phyloP scores from a whole-genome alignment of 345 rosid species.

The Heritiera littoralis region DNA sequence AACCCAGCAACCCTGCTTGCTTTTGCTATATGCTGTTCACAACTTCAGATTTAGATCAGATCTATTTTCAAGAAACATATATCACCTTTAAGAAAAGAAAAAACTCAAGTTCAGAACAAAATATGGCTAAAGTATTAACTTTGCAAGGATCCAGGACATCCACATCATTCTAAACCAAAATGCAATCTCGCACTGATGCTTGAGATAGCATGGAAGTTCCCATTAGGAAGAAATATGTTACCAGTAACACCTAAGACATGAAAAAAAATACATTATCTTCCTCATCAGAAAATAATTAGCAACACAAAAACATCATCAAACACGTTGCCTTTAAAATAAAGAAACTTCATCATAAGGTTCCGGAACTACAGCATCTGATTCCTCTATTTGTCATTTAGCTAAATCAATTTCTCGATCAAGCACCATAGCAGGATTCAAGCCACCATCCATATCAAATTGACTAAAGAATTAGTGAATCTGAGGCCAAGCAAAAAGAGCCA shows the following conservation, averaged over 20 bases:
- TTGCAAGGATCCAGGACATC: slow-evolving; percentile 21
- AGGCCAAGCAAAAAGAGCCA: background rate
- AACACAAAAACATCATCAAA: slow-evolving; percentile 11
- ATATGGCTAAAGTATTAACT: slow-evolving; percentile 9
- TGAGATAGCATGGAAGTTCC: background rate
- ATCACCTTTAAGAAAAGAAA: background rate
- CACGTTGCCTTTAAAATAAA: slow-evolving; percentile 1
- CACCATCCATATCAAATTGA: slow-evolving; percentile 10
- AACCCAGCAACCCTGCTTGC: background rate
- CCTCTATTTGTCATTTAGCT: background rate
- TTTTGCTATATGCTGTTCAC: background rate
- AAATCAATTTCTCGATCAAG: background rate
- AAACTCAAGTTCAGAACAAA: background rate
- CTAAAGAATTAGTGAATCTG: slow-evolving; percentile 4
- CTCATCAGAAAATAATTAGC: slow-evolving; percentile 12
- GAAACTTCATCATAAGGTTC: slow-evolving; percentile 4
- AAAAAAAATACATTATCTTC: slow-evolving; percentile 20
- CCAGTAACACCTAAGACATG: slow-evolving; percentile 16
- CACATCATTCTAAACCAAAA: slow-evolving; percentile 19
- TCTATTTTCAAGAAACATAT: background rate
- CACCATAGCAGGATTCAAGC: background rate
- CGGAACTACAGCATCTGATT: slow-evolving; percentile 2
- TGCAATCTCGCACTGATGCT: slow-evolving; percentile 18
- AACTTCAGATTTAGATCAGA: background rate
- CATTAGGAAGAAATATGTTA: slow-evolving; percentile 14